Conservation (phyloP, 192 early-diverging fungal genomes). For the Podila epigama region DNA sequence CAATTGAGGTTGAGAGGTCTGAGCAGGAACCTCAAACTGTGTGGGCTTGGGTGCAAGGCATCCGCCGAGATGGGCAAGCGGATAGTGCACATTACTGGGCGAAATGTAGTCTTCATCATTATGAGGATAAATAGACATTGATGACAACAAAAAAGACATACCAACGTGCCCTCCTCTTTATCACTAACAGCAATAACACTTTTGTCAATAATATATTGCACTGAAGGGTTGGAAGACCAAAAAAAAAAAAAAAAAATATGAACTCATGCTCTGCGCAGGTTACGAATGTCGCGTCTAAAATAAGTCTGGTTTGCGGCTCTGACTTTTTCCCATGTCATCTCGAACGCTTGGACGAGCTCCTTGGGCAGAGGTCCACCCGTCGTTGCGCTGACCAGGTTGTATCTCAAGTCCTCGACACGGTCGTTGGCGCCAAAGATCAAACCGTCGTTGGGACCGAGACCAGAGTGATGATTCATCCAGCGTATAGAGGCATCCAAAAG, state of each 20-base stretch:
- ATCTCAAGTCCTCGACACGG: background rate
- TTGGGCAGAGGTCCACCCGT: background rate
- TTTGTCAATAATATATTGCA: too few species aligned
- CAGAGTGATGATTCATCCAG: conserved; percentile 38
- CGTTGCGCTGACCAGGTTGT: background rate
- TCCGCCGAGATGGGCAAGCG: conserved; percentile 31
- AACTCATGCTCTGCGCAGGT: background rate
- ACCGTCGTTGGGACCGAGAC: conserved; percentile 13
- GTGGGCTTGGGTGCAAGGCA: conserved; percentile 31
- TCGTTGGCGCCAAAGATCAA: conserved; percentile 23
- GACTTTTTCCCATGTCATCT: background rate
- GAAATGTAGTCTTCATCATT: conserved; percentile 1
- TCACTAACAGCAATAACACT: background rate
- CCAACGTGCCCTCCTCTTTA: too few species aligned
- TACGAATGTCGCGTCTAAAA: background rate
- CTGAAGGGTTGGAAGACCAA: too few species aligned
- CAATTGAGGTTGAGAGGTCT: background rate
- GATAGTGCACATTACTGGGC: conserved; percentile 21
- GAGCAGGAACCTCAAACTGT: background rate
- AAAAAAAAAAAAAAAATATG: background rate
- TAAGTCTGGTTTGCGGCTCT: background rate
- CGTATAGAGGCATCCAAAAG: conserved; percentile 29
- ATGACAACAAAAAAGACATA: too few species aligned
- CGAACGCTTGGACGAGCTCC: background rate
- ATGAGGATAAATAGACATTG: too few species aligned